Evolutionary conservation across 768 basidiomycete genomes (phyloP), one percentile per base, ranked within the genome.

Genomic region (Gautieria morchelliformis): DNA sequence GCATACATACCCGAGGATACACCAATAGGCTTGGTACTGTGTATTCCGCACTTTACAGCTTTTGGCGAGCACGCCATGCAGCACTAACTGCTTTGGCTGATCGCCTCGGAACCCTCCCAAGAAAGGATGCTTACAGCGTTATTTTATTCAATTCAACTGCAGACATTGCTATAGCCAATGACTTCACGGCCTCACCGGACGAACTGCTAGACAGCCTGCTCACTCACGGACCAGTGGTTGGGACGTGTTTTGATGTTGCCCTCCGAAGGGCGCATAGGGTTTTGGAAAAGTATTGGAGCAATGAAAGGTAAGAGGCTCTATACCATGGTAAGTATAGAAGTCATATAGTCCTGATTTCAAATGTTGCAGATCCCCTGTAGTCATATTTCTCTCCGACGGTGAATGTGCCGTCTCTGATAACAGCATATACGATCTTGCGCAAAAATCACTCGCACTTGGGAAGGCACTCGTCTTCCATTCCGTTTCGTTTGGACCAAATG

Each of bases 341-440:
- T n/a, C n/a, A n/a, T n/a, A n/a, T n/a, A n/a, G n/a, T n/a, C n/a
- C n/a, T n/a, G n/a, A n/a, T n/a, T n/a, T n/a, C n/a, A n/a, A 41
- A 17, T 11, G 20, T 24, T 53, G 22, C 56, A 78, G 80, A 47
- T 66, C 71, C 2, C 80, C 81, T 0, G 72, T 81, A 5, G 67
- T 83, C 14, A 74, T 82, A 51, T 83, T 83, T 65, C 69, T 82
- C 8, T 82, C 81, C 2, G 82, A 81, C 57, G 81, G 81, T 0
- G 73, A 79, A 67, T 76, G 76, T 48, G 5, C 11, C 3, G 67
- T 77, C 19, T 47, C 41, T 0, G 78, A 81, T 44, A 33, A 61
- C 5, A 62, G 65, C 1, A 65, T 79, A 45, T 70, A 72, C 24
- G 70, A 73, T 56, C 56, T 81, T 4, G 74, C 76, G 57, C 72